A percentile compares a stretch with the other conserved stretches of the same genome.
Evolutionary conservation across 192 early-diverging fungal genomes (phyloP).

Genomic region (Spinellus fusiger): DNA sequence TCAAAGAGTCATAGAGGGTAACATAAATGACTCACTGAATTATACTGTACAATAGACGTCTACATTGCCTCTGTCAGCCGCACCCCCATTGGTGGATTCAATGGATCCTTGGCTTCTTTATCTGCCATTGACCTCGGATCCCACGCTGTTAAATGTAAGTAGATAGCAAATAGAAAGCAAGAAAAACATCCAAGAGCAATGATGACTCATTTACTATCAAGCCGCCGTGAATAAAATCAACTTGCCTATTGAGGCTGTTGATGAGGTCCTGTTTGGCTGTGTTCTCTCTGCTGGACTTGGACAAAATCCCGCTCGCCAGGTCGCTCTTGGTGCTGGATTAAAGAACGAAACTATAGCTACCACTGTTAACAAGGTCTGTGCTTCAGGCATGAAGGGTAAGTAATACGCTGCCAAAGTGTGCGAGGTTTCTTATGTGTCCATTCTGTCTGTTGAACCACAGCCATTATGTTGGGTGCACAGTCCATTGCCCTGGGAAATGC

Average conservation of each 20-base stretch:
- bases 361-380: constrained; percentile 84
- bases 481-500: constrained; percentile 66
- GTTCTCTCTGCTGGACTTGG: constrained; percentile 77
- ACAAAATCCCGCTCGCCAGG: constrained; percentile 84
- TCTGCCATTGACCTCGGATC: constrained; percentile 80
- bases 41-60: constrained; percentile 57
- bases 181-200: not conserved
- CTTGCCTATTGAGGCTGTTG: constrained; percentile 42
- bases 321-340: constrained; percentile 68
- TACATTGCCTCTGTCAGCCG: constrained; percentile 89
- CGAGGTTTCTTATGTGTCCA: not conserved
- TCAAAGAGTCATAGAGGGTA: no score
- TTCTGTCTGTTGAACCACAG: constrained; percentile 14
- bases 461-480: constrained; percentile 69
- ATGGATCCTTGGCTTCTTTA: constrained; percentile 80
- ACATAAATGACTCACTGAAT: no score
- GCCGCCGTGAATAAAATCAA: constrained; percentile 44
- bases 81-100: constrained; percentile 90
- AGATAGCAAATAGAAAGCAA: not conserved
- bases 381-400: constrained; percentile 69
- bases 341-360: constrained; percentile 58
- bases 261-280: constrained; percentile 76
- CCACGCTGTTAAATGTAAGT: constrained; percentile 77
- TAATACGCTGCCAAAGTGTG: not conserved
- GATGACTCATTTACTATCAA: constrained; percentile 8